A percentile compares a stretch with the other conserved stretches of the same genome.
phyloP scores from a whole-genome alignment of 805 yeast genomes.

The Candida nanaspora region DNA sequence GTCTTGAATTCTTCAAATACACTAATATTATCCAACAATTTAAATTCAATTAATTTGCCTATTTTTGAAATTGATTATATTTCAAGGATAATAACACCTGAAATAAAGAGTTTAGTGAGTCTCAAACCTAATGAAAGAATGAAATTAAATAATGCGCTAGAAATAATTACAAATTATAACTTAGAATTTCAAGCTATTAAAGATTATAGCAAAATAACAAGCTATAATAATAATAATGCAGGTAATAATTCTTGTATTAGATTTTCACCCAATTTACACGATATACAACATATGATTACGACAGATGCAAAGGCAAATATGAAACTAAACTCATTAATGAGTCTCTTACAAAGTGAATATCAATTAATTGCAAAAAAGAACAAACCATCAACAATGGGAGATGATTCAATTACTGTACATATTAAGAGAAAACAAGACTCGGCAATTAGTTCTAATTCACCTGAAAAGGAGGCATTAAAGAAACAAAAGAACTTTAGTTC shows the following conservation, averaged over 20 bases:
- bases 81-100: slow-evolving; percentile 9
- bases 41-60: slow-evolving; percentile 16
- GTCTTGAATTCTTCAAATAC: slow-evolving; percentile 8
- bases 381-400: neutral
- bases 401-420: neutral
- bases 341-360: neutral
- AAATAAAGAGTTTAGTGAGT: neutral
- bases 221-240: neutral
- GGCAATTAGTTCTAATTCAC: slow-evolving; percentile 6
- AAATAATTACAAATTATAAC: slow-evolving; percentile 6
- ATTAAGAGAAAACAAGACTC: slow-evolving; percentile 4
- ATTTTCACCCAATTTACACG: slow-evolving; percentile 10
- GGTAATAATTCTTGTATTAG: slow-evolving; percentile 1
- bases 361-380: no score
- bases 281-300: slow-evolving; percentile 3
- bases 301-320: neutral
- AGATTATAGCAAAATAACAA: neutral
- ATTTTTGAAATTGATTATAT: slow-evolving; percentile 12
- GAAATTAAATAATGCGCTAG: slow-evolving; percentile 8
- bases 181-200: slow-evolving; percentile 10
- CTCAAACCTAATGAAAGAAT: neutral
- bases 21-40: neutral
- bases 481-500: slow-evolving; percentile 9
- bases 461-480: slow-evolving; percentile 4
- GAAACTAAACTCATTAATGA: neutral